Percentiles rank a stretch among this genome's conserved stretches.
phyloP scores from a whole-genome alignment of 176 grass and related monocot species.

The Paspalum notatum region DNA sequence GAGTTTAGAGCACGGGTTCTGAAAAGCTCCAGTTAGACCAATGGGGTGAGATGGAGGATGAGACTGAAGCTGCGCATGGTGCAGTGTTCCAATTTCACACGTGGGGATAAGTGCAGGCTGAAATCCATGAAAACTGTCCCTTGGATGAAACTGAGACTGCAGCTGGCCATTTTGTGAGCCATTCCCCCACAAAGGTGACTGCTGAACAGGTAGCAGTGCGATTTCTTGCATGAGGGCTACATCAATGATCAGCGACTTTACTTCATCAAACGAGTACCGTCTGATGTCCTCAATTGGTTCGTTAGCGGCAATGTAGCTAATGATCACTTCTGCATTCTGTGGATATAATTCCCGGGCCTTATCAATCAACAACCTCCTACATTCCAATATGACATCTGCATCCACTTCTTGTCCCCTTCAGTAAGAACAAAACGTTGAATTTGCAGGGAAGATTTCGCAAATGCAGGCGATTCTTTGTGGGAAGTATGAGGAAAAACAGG shows the following conservation, averaged over 20 bases:
- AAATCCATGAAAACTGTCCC: background rate
- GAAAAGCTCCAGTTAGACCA: background rate
- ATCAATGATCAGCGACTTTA: too few relatives aligned
- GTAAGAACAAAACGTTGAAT: background rate
- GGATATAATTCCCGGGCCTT: constrained; percentile 23
- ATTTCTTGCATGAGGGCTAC: too few relatives aligned
- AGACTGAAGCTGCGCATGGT: background rate
- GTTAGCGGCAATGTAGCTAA: constrained; percentile 26
- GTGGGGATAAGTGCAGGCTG: background rate
- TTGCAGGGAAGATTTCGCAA: too few relatives aligned
- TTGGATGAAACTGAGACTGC: background rate
- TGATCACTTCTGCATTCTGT: constrained; percentile 21
- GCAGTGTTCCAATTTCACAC: too few relatives aligned
- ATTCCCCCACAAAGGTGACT: background rate
- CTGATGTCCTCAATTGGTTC: background rate
- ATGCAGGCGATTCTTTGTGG: background rate
- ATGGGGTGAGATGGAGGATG: background rate
- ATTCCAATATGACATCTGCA: constrained; percentile 12
- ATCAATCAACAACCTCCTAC: constrained; percentile 14
- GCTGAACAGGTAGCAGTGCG: too few relatives aligned
- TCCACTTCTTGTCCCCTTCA: constrained; percentile 43
- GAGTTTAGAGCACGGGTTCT: constrained; percentile 4
- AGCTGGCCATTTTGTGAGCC: background rate
- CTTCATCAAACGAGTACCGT: too few relatives aligned
- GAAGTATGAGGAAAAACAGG: too few relatives aligned